Percentiles rank a stretch among this genome's conserved stretches.
These are phyloP conservation scores for Mycena epipterygia DNA, from an alignment of 768 basidiomycete genomes.

Conservation along the genomic window DNA sequence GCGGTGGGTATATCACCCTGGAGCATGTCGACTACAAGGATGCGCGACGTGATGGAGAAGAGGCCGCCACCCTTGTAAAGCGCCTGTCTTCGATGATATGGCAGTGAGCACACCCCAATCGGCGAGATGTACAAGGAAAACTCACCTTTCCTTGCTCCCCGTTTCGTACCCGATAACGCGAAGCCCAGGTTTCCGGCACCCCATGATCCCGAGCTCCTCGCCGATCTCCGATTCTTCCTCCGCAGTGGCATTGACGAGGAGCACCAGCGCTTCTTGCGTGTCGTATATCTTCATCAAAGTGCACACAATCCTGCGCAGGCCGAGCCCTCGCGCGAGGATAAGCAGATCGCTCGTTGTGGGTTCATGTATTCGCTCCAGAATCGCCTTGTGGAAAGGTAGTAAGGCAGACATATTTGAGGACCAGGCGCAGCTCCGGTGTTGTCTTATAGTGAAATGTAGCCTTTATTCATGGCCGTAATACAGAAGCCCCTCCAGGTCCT, in stretches of 20 bases:
- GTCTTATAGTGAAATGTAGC: background rate
- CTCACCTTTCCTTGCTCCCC: conserved; percentile 81
- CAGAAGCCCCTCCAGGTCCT: too few species aligned
- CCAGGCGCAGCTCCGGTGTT: background rate
- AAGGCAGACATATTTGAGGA: conserved; percentile 60
- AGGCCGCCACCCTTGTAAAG: conserved; percentile 92
- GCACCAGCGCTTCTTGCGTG: conserved; percentile 83
- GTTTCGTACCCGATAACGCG: conserved; percentile 88
- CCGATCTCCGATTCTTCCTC: conserved; percentile 94
- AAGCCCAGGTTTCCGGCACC: conserved; percentile 88
- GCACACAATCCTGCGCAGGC: conserved; percentile 86
- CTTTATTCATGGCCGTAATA: background rate
- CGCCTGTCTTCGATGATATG: conserved; percentile 76
- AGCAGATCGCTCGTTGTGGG: conserved; percentile 80
- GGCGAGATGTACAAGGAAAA: conserved; percentile 8
- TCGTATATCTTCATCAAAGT: conserved; percentile 95
- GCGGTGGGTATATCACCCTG: conserved; percentile 87
- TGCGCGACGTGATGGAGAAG: conserved; percentile 92
- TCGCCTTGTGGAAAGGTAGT: conserved; percentile 77
- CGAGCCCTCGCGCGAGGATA: conserved; percentile 91
- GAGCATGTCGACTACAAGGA: conserved; percentile 95
- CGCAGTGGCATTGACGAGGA: conserved; percentile 86
- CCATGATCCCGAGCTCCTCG: conserved; percentile 93
- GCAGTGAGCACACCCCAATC: conserved; percentile 1
- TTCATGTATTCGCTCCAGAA: conserved; percentile 79